These are phyloP conservation scores for Zygosaccharomyces pseudobailii DNA, from an alignment of 1,139 yeast species.

Conservation along the genomic window DNA sequence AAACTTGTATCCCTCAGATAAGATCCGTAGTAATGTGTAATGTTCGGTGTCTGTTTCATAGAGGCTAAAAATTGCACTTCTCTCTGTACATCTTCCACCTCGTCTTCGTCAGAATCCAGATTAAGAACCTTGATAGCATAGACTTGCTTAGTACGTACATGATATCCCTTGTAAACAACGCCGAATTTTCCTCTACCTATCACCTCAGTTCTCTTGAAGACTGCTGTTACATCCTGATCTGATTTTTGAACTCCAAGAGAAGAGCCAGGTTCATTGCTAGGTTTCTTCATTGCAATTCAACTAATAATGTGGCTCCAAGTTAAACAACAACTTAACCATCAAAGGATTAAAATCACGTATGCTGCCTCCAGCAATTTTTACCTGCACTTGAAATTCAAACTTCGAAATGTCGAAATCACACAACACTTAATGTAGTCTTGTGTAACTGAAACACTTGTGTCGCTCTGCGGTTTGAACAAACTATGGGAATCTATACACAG, in stretches of 20 bases:
- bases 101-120: slow-evolving; percentile 90
- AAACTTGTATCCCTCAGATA: slow-evolving; percentile 79
- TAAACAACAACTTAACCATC: too few relatives aligned
- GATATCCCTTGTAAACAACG: slow-evolving; percentile 80
- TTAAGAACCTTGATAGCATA: slow-evolving; percentile 93
- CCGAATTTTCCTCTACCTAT: slow-evolving; percentile 97
- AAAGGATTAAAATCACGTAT: too few relatives aligned
- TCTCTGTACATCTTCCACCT: slow-evolving; percentile 89
- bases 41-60: slow-evolving; percentile 79
- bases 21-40: slow-evolving; percentile 89
- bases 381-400: background rate
- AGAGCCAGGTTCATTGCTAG: background rate
- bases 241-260: slow-evolving; percentile 4
- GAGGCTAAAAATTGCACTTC: slow-evolving; percentile 86
- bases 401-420: background rate
- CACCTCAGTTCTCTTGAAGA: slow-evolving; percentile 77
- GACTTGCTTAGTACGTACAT: slow-evolving; percentile 49
- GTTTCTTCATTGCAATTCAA: slow-evolving; percentile 3
- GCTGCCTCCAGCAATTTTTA: background rate
- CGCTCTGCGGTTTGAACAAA: background rate
- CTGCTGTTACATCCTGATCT: slow-evolving; percentile 33
- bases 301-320: background rate
- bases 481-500: background rate
- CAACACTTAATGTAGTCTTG: background rate
- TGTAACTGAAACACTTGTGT: background rate